A percentile compares a stretch with the other conserved stretches of the same genome.
Evolutionary conservation across 495 filamentous ascomycete genomes (phyloP).

Genomic region (Penicillium taxi): DNA sequence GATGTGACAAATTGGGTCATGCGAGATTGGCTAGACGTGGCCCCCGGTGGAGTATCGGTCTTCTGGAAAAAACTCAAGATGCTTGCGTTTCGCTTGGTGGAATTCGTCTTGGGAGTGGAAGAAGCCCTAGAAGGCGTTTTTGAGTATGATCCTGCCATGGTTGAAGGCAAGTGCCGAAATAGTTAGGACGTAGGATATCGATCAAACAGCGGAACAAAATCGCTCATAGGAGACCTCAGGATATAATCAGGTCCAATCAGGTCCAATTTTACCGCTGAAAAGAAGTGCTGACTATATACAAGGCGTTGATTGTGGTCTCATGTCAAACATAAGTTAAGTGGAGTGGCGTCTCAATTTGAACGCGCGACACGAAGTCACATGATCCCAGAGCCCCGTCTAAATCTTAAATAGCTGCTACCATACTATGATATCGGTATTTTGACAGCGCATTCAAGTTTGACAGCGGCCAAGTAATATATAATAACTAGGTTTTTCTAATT

Average conservation of each 20-base stretch:
- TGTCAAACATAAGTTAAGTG: conserved; percentile 1
- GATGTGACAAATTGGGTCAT: conserved; percentile 35
- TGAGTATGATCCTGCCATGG: conserved; percentile 18
- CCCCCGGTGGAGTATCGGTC: conserved; percentile 40
- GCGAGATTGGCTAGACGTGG: conserved; percentile 28
- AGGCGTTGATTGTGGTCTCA: too few species aligned
- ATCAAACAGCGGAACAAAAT: too few species aligned
- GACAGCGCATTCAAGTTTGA: too few species aligned
- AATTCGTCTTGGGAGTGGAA: conserved; percentile 6
- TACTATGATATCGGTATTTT: too few species aligned
- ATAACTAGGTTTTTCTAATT: too few species aligned
- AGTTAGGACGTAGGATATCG: background rate
- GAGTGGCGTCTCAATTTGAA: background rate
- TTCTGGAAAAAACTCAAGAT: conserved; percentile 83
- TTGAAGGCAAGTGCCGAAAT: background rate
- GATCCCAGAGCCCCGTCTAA: too few species aligned
- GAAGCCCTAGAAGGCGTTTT: conserved; percentile 23
- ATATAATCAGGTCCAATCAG: too few species aligned
- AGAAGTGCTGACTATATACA: too few species aligned
- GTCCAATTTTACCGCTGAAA: too few species aligned
- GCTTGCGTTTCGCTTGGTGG: conserved; percentile 54
- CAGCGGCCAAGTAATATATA: too few species aligned
- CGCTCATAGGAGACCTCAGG: too few species aligned
- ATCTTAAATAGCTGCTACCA: too few species aligned
- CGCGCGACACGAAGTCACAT: conserved; percentile 37